These are phyloP conservation scores for Apiospora marii DNA, from an alignment of 2,329 filamentous ascomycete species.

Conservation along the genomic window DNA sequence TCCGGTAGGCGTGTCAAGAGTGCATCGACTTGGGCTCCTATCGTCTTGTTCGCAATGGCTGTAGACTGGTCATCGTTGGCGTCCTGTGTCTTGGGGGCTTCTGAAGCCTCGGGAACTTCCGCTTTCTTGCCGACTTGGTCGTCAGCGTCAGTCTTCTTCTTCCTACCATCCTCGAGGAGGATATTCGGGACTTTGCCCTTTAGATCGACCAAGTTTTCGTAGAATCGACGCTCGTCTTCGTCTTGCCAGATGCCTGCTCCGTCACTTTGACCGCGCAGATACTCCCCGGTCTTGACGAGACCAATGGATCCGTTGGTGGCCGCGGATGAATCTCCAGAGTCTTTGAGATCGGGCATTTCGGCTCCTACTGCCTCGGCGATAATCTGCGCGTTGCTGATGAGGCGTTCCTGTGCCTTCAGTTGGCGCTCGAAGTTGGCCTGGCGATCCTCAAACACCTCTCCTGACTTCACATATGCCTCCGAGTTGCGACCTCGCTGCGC, in stretches of 20 bases:
- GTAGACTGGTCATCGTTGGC: conserved; percentile 83
- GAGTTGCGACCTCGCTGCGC: conserved; percentile 93
- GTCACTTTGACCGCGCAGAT: conserved; percentile 87
- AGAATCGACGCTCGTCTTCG: conserved; percentile 96
- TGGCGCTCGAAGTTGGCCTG: conserved; percentile 96
- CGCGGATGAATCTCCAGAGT: conserved; percentile 75
- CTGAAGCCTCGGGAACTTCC: conserved; percentile 60
- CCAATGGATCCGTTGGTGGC: conserved; percentile 82
- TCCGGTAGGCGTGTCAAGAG: conserved; percentile 89
- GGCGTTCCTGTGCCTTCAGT: conserved; percentile 88
- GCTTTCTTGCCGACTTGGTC: conserved; percentile 82
- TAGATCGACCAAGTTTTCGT: conserved; percentile 94
- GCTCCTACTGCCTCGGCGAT: conserved; percentile 86
- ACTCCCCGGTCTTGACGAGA: conserved; percentile 92
- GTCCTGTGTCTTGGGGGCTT: conserved; percentile 58
- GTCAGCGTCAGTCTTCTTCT: conserved; percentile 85
- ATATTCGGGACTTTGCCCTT: conserved; percentile 96
- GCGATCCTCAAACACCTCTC: conserved; percentile 96
- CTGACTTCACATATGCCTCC: conserved; percentile 97
- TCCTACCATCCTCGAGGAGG: conserved; percentile 91
- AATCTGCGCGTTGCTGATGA: conserved; percentile 88
- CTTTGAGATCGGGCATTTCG: conserved; percentile 93
- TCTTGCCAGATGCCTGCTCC: conserved; percentile 98
- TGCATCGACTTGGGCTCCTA: conserved; percentile 94
- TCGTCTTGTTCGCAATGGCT: conserved; percentile 96